A percentile compares a stretch with the other conserved stretches of the same genome.
Evolutionary conservation across 139 green algal genomes (phyloP).

Genomic region (Haematococcus lacustris): DNA sequence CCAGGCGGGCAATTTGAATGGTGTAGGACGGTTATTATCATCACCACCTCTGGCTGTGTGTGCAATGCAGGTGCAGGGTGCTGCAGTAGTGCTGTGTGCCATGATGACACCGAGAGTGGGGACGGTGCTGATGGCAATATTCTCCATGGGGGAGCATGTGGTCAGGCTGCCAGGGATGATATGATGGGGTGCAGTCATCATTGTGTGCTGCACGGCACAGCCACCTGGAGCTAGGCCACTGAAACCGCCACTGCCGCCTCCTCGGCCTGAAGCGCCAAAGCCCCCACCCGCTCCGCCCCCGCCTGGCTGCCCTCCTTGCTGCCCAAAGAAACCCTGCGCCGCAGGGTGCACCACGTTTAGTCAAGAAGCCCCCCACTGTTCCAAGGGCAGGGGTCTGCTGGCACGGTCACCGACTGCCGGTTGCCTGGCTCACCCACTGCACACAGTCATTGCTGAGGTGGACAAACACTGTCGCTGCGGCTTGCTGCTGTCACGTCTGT

Average conservation of each 20-base stretch:
- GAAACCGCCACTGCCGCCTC: not conserved
- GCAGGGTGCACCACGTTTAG: too few species aligned
- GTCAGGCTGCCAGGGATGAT: not conserved
- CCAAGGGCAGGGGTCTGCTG: too few species aligned
- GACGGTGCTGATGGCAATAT: not conserved
- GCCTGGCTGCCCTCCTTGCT: constrained; percentile 9
- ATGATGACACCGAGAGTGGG: not conserved
- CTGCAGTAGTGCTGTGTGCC: not conserved
- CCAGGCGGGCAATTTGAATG: not conserved
- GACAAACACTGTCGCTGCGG: too few species aligned
- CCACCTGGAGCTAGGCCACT: not conserved
- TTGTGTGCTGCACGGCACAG: not conserved
- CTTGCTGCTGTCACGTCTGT: too few species aligned
- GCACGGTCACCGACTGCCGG: too few species aligned
- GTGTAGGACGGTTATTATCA: not conserved
- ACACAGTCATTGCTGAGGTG: too few species aligned
- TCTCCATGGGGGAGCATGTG: too few species aligned
- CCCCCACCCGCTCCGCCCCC: constrained; percentile 11
- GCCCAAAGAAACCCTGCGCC: constrained; percentile 13
- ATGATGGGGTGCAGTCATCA: not conserved
- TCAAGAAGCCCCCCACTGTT: too few species aligned
- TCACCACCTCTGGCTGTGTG: not conserved
- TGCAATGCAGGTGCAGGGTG: not conserved
- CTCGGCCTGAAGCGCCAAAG: not conserved
- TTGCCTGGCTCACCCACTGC: too few species aligned